Percentiles rank a stretch among this genome's conserved stretches.
These are phyloP conservation scores for Phaffia rhodozyma DNA, from an alignment of 1,284 basidiomycete genomes.

Conservation along the genomic window DNA sequence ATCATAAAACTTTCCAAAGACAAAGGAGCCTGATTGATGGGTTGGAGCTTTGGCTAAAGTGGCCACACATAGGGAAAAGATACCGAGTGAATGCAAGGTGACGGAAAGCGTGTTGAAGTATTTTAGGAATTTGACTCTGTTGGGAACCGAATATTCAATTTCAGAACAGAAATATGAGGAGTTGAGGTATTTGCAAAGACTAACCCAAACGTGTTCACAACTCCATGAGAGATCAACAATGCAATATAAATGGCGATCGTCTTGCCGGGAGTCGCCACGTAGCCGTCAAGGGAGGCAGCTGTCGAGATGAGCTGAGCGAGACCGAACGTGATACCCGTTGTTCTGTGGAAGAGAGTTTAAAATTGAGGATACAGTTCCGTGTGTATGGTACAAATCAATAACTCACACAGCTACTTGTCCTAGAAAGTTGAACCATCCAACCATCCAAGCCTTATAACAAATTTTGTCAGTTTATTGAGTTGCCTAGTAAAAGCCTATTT, in stretches of 20 bases:
- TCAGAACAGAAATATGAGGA: neutral
- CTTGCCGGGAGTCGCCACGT: slow-evolving; percentile 45
- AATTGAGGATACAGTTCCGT: too few relatives aligned
- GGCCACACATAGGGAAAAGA: slow-evolving; percentile 51
- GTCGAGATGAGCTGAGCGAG: slow-evolving; percentile 58
- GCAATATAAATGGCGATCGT: slow-evolving; percentile 61
- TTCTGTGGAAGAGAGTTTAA: slow-evolving; percentile 32
- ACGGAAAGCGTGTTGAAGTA: neutral
- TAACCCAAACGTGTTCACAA: slow-evolving; percentile 28
- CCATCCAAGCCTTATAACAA: slow-evolving; percentile 47
- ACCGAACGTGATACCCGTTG: slow-evolving; percentile 58
- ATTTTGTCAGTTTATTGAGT: too few relatives aligned
- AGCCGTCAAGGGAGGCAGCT: slow-evolving; percentile 48
- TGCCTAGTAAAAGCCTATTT: too few relatives aligned
- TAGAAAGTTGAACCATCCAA: slow-evolving; percentile 52
- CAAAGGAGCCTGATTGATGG: slow-evolving; percentile 53
- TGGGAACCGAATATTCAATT: slow-evolving; percentile 49
- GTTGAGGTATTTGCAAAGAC: slow-evolving; percentile 56
- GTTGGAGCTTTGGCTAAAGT: slow-evolving; percentile 55
- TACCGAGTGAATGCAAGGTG: slow-evolving; percentile 59
- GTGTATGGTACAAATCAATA: neutral
- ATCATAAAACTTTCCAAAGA: slow-evolving; percentile 58
- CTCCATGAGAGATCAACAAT: slow-evolving; percentile 50
- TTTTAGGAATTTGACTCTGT: slow-evolving; percentile 49
- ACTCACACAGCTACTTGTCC: slow-evolving; percentile 30